Evolutionary conservation across 2,329 filamentous ascomycete species (phyloP), one percentile per base, ranked within the genome.

Genomic region (Colletotrichum liaoningense): DNA sequence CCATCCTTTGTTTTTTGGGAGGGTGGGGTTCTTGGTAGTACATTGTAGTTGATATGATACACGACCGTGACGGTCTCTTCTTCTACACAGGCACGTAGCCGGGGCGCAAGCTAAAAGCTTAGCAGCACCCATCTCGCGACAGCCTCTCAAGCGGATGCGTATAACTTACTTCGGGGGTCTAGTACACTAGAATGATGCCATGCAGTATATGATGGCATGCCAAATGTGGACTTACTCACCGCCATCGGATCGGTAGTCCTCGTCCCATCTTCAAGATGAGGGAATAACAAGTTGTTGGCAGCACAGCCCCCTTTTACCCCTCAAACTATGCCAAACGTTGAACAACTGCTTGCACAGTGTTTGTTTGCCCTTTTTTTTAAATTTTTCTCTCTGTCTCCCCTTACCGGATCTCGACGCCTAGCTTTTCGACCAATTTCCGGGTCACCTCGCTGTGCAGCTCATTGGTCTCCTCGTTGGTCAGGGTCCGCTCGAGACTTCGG

Each of bases 401-500:
- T 57, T 63, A 78, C 68, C 94, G 89, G 78, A 97, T 85, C 83
- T 97, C 93, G 24, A 98, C 94, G 0, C 93, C 93, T 72, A 97
- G 85, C 77, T 90, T 90, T 73, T 89, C 84, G 3, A 94, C 92
- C 75, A 98, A 84, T 76, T 89, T 88, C 74, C 84, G 79, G 55
- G 88, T 86, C 57, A 98, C 92, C 76, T 86, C 82, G 63, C 91
- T 87, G 81, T 99, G 96, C 79, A 97, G 83, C 56, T 86, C 83
- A 80, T 97, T 97, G 12, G 92, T 90, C 86, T 98, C 94, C 46
- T 89, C 87, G 78, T 95, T 97, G 11, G 93, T 98, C 81, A 99
- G 85, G 1, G 96, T 99, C 80, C 93, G 90, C 86, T 98, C 96
- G 77, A 98, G 85, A 82, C 95, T 98, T 76, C 97, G 90, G 84